phyloP scores from a whole-genome alignment of 2,329 filamentous ascomycete species.

The Trichoderma sp. region DNA sequence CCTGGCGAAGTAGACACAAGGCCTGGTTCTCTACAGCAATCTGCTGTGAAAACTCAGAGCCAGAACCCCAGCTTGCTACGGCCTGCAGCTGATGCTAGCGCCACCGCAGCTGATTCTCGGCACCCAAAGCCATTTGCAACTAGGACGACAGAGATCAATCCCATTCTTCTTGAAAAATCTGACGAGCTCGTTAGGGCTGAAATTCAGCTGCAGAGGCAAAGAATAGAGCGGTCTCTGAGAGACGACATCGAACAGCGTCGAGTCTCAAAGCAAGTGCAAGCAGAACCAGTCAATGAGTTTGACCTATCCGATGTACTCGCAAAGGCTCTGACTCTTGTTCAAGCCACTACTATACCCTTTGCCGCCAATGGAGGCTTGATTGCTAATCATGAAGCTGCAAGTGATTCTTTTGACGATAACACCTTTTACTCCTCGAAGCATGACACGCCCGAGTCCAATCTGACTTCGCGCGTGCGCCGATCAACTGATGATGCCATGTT shows the following conservation, averaged over 20 bases:
- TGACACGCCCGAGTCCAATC: slow-evolving; percentile 65
- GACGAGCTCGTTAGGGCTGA: slow-evolving; percentile 81
- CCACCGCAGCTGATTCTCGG: neutral
- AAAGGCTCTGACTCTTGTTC: slow-evolving; percentile 68
- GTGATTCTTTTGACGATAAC: slow-evolving; percentile 86
- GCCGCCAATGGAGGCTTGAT: slow-evolving; percentile 52
- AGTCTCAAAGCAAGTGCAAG: slow-evolving; percentile 43
- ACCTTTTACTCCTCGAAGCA: slow-evolving; percentile 95
- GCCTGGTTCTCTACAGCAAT: neutral
- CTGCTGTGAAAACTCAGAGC: neutral
- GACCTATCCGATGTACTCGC: slow-evolving; percentile 70
- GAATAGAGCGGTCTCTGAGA: slow-evolving; percentile 72
- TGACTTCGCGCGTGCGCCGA: slow-evolving; percentile 49
- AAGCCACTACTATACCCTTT: slow-evolving; percentile 61
- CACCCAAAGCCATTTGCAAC: slow-evolving; percentile 27
- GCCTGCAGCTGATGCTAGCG: neutral
- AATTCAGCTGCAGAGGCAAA: slow-evolving; percentile 73
- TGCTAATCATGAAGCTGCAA: slow-evolving; percentile 60
- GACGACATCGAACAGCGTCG: slow-evolving; percentile 70
- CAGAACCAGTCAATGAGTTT: slow-evolving; percentile 61
- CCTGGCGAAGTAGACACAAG: slow-evolving; percentile 21
- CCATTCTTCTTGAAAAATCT: slow-evolving; percentile 81
- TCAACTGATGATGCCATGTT: slow-evolving; percentile 35
- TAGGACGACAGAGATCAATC: slow-evolving; percentile 68
- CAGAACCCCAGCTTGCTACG: neutral